Evolutionary conservation across 1,284 basidiomycete genomes (phyloP), one percentile per base, ranked within the genome.

Genomic region (Bjerkandera adusta): DNA sequence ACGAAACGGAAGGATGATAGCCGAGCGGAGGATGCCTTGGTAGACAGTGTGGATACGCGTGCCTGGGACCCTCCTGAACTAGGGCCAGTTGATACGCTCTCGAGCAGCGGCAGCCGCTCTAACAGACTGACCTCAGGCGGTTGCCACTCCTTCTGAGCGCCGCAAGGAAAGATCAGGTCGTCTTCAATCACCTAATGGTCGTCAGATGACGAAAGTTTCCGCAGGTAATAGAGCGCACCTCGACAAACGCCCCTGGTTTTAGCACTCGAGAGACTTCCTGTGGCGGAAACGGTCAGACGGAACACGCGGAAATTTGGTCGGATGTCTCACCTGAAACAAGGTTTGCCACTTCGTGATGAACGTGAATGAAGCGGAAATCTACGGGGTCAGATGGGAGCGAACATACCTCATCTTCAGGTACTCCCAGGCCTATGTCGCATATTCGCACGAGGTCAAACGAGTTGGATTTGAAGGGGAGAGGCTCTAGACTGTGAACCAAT

Each of bases 351-450:
- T 35, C 22, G 7, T 16, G 5, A 29, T 34, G 7, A 40, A 7
- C 7, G n/a, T 26, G 34, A 15, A 38, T 35, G 34, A 43, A 21
- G 13, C 15, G 20, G 13, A 7, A 21, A 37, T 48, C 36, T 20
- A 30, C 10, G n/a, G 6, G 18, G 12, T 21, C 16, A 43, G 38
- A 38, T 29, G 13, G 25, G 33, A 21, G 13, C 20, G n/a, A 36
- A 12, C 70, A 54, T 52, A 81, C 82, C 72, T 85, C 79, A 56
- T 85, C 79, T 63, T 87, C 83, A 11, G 85, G 85, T 16, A 87
- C 75, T 22, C 77, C 82, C 3, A 86, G 70, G 2, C 81, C 83
- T 40, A 86, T 72, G 33, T 74, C 71, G 38, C 71, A 73, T 57
- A 85, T 76, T 37, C 82, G 72, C 6, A 87, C 79, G 44, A 81